These are phyloP conservation scores for Rhodotorula diobovata DNA, from an alignment of 768 basidiomycete genomes.

Conservation along the genomic window DNA sequence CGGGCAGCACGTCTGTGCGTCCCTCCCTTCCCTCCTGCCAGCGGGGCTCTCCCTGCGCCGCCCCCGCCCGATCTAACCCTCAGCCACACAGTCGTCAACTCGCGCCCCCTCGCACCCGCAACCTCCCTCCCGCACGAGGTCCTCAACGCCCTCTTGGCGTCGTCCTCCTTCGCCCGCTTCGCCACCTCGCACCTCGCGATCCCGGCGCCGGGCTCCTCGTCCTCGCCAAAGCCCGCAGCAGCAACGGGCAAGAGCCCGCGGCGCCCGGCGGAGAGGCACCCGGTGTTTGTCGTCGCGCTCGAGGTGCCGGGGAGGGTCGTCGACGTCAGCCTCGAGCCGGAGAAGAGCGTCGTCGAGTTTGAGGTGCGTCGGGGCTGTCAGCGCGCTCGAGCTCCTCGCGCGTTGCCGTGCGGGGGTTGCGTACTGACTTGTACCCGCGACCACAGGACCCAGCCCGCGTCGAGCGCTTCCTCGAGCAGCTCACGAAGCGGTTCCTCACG, in stretches of 20 bases:
- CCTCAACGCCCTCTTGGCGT: constrained; percentile 63
- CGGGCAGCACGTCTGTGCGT: constrained; percentile 78
- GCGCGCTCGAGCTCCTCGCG: no score
- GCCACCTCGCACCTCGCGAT: constrained; percentile 22
- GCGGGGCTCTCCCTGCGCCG: no score
- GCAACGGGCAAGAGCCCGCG: constrained; percentile 35
- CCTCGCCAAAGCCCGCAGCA: not conserved
- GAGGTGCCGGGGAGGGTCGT: constrained; percentile 61
- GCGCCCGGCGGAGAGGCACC: constrained; percentile 57
- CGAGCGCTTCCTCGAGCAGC: constrained; percentile 2
- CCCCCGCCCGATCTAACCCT: not conserved
- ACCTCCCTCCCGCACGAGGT: constrained; percentile 60
- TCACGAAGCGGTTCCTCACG: constrained; percentile 24
- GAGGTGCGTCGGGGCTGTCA: constrained; percentile 52
- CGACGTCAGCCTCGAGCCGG: constrained; percentile 76
- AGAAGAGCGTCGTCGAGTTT: constrained; percentile 64
- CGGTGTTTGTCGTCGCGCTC: constrained; percentile 78
- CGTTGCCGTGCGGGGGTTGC: no score
- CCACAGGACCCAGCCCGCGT: constrained; percentile 26
- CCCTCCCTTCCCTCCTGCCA: not conserved
- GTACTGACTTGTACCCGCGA: not conserved
- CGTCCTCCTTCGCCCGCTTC: constrained; percentile 40
- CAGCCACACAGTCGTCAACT: constrained; percentile 64
- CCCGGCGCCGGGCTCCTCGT: not conserved
- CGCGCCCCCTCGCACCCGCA: constrained; percentile 61